These are phyloP conservation scores for Apiotrichum porosum DNA, from an alignment of 1,284 basidiomycete species.

Conservation along the genomic window DNA sequence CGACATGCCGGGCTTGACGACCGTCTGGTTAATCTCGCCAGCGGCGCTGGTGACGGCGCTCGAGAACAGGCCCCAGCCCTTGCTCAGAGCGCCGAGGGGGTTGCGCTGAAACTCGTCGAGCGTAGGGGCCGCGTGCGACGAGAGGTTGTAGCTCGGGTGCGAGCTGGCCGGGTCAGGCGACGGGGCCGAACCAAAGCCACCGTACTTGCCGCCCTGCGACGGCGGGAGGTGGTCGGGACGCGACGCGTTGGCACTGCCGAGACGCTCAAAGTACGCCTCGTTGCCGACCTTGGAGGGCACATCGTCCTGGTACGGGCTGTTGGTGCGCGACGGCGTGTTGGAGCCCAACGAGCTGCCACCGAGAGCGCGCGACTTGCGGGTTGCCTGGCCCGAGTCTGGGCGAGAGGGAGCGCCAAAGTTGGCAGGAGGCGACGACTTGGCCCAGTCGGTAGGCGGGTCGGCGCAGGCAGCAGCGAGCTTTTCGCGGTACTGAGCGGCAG, in stretches of 20 bases:
- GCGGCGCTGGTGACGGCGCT: constrained; percentile 40
- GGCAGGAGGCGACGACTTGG: constrained; percentile 40
- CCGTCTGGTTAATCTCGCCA: constrained; percentile 43
- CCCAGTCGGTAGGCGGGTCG: constrained; percentile 39
- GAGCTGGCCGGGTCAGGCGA: constrained; percentile 12
- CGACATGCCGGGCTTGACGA: constrained; percentile 45
- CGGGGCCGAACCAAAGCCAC: constrained; percentile 46
- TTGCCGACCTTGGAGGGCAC: constrained; percentile 15
- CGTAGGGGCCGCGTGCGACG: constrained; percentile 41
- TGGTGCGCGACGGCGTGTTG: constrained; percentile 11
- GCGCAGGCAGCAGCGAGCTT: constrained; percentile 54
- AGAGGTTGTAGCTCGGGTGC: constrained; percentile 41
- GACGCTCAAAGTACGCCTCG: constrained; percentile 48
- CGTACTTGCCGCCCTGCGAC: constrained; percentile 47
- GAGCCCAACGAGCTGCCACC: constrained; percentile 8
- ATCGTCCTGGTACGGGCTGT: constrained; percentile 9
- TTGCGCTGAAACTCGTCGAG: constrained; percentile 45
- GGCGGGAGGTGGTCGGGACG: constrained; percentile 46
- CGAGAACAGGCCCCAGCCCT: constrained; percentile 49
- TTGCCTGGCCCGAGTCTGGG: constrained; percentile 37
- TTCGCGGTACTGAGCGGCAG: constrained; percentile 82
- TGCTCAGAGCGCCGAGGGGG: constrained; percentile 43
- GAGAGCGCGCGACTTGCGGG: constrained; percentile 37
- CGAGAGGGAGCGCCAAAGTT: constrained; percentile 22
- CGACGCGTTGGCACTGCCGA: constrained; percentile 41